A percentile compares a stretch with the other conserved stretches of the same genome.
These are phyloP conservation scores for Herpotrichia juniperi DNA, from an alignment of 2,329 filamentous ascomycete genomes.

Conservation along the genomic window DNA sequence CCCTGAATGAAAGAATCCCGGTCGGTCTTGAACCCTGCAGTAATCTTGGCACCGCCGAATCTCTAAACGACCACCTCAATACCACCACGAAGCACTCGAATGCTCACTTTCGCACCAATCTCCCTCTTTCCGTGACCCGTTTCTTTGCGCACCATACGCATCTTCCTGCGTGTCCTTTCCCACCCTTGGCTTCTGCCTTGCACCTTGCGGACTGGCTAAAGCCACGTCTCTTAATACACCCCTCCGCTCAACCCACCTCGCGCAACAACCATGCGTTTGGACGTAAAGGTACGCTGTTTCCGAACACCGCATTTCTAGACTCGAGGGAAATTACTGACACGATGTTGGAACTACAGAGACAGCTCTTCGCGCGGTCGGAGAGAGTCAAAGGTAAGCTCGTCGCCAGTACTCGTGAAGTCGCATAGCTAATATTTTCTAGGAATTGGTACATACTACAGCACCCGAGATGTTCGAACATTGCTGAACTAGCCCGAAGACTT, in stretches of 20 bases:
- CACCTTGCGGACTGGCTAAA: slow-evolving; percentile 42
- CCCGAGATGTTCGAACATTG: background rate
- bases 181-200: slow-evolving; percentile 9
- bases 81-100: background rate
- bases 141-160: background rate
- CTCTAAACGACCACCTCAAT: background rate
- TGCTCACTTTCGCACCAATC: background rate
- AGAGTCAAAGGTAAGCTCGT: slow-evolving; percentile 72
- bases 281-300: slow-evolving; percentile 51
- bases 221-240: slow-evolving; percentile 45
- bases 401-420: slow-evolving; percentile 3
- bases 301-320: background rate
- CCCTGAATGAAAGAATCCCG: too few relatives aligned
- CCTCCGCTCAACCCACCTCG: slow-evolving; percentile 32
- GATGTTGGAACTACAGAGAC: slow-evolving; percentile 64
- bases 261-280: slow-evolving; percentile 50
- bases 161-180: background rate
- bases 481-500: slow-evolving; percentile 76
- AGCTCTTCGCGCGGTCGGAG: slow-evolving; percentile 88
- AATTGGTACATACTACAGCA: slow-evolving; percentile 36
- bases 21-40: slow-evolving; percentile 33
- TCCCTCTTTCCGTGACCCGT: background rate
- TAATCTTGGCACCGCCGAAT: slow-evolving; percentile 32
- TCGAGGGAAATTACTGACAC: slow-evolving; percentile 42
- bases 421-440: slow-evolving; percentile 35